Evolutionary conservation across 176 grass and related monocot species (phyloP).

Genomic region (Secale cereale): DNA sequence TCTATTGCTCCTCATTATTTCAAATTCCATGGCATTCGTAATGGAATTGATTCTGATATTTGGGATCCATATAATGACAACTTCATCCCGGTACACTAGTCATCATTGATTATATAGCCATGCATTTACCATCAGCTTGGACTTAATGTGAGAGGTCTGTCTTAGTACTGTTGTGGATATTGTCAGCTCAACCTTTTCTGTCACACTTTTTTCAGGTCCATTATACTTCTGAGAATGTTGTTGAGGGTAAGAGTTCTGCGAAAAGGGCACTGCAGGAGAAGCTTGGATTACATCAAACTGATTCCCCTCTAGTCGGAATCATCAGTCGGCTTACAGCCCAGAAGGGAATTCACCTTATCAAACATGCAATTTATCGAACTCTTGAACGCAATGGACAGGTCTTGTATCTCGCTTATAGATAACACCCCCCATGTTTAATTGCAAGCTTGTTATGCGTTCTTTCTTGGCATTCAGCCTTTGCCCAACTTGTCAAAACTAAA

Average conservation of each 20-base stretch:
- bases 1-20: constrained; percentile 79
- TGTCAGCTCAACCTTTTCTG: constrained; percentile 11
- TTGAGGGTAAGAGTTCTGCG: constrained; percentile 84
- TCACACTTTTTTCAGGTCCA: constrained; percentile 47
- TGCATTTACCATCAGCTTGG: constrained; percentile 6
- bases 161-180: background rate
- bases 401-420: background rate
- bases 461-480: constrained; percentile 4
- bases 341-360: constrained; percentile 99
- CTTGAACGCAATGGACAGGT: constrained; percentile 90
- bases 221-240: constrained; percentile 84
- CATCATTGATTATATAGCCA: background rate
- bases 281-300: constrained; percentile 65
- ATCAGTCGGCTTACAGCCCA: constrained; percentile 86
- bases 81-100: constrained; percentile 50
- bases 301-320: constrained; percentile 79
- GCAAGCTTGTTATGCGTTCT: background rate
- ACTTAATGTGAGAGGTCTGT: background rate
- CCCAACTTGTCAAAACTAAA: constrained; percentile 4
- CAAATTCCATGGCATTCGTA: constrained; percentile 76
- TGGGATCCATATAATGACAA: constrained; percentile 69
- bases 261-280: constrained; percentile 84
- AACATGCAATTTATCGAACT: constrained; percentile 65
- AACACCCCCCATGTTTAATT: background rate
- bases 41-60: constrained; percentile 80